Base-by-base conservation (phyloP, 1,139 yeast species). In the Spathaspora sp. region DNA sequence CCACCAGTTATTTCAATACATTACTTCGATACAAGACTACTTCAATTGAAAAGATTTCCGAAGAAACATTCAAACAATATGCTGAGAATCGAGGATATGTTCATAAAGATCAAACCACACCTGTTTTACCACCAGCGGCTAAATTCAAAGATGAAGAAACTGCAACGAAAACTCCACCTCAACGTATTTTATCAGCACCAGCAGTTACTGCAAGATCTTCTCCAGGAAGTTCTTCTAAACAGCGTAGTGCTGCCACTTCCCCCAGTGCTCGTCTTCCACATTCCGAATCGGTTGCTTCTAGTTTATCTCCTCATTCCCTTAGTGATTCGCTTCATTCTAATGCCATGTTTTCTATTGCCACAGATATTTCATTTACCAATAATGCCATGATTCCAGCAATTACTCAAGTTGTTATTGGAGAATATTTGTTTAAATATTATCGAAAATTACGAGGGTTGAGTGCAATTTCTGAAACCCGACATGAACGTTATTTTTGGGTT, bases 401-500 rank as follows among this genome's bases (percentile, higher is more conserved):
- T 47, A 87, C 97, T 0, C 58, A 55, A 46, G 55, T 95, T 7
- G 91, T 93, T 43, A 87, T 91, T 64, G 99, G 99, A 47, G 98
- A 91, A 63, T 89, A 84, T 55, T 72, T 90, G 51, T 86, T 79
- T 79, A 93, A 93, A 65, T 91, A 93, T 63, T 89, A 86, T 64
- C 82, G 96, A 45, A 80, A 83, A 51, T 70, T 87, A 48, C 89
- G 95, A 10, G 86, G 89, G 13, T 75, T 89, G 46, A 80, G 86
- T 44, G 81, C 89, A 1, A 79, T 89, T 39, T 80, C 95, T 0
- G 93, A 87, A 47, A 80, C 80, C 43, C 80, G 98, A 50, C 99
- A 93, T 60, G 95, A 87, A 61, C 78, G 98, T 53, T 93, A 83
- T 66, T 93, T 93, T 77, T 93, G 98, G 98, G 83, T 93, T 38